Base-by-base conservation (phyloP, 2,329 filamentous ascomycete species). In the Cephalotrichum gorgonifer region DNA sequence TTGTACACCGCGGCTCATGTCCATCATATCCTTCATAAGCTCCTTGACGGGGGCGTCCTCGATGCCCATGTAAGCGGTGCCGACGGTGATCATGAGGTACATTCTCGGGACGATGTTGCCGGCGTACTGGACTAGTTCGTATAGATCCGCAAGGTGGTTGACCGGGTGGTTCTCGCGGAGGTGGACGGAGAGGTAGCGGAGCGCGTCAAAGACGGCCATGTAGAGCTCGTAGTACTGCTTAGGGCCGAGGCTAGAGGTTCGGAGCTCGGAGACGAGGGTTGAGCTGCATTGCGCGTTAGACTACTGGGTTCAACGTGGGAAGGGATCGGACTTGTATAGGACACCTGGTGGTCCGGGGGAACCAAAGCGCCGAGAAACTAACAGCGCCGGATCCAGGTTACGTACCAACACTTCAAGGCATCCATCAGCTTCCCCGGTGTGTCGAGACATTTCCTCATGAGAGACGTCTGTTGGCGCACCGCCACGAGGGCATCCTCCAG, bases 1-100 rank as follows among this genome's bases (percentile, higher is more conserved):
- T 62, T 98, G 93, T 22, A 98, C 90, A 50, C 93, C 93, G 54
- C 93, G 81, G 68, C 89, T 97, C 93, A 98, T 98, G 68, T 98
- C 93, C 93, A 98, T 98, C 93, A 98, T 98, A 67, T 98, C 93
- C 70, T 98, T 98, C 93, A 98, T 98, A 54, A 98, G 88, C 73
- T 98, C 93, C 71, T 98, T 98, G 57, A 98, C 93, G 1, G 93
- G 93, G 51, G 94, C 93, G 75, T 97, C 93, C 60, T 93, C 86
- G 62, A 98, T 94, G 25, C 88, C 85, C 93, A 98, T 98, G 73
- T 98, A 98, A 44, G 95, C 94, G 2, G 93, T 98, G 51, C 93
- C 93, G 35, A 98, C 94, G 0, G 94, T 98, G 61, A 98, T 93
- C 94, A 98, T 98, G 52, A 98, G 83, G 65, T 98, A 98, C 54